Percentiles rank a stretch among this genome's conserved stretches.
phyloP scores from a whole-genome alignment of 306 rosid genomes.

The Prunus campanulata region DNA sequence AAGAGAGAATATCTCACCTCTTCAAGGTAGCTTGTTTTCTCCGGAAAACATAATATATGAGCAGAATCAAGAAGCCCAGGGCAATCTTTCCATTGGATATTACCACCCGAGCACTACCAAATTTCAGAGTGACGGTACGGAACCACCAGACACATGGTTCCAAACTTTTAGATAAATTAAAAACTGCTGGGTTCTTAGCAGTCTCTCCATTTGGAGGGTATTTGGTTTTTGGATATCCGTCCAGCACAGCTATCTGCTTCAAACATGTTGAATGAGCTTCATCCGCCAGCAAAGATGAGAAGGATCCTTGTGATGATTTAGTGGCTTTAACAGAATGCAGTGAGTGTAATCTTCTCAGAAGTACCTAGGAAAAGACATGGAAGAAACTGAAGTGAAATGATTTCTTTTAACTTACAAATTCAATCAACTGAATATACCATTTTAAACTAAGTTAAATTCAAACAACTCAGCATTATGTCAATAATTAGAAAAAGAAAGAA shows the following conservation, averaged over 20 bases:
- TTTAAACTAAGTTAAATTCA: neutral
- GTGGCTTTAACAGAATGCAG: constrained; percentile 51
- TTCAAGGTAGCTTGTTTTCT: constrained; percentile 55
- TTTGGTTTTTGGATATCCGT: constrained; percentile 26
- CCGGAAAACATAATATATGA: constrained; percentile 44
- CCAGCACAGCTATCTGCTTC: constrained; percentile 25
- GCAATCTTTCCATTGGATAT: constrained; percentile 59
- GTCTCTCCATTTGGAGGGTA: constrained; percentile 22
- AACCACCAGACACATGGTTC: constrained; percentile 68
- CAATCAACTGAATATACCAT: neutral
- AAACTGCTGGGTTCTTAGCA: constrained; percentile 36
- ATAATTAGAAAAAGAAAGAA: neutral
- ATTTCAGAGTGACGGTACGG: constrained; percentile 58
- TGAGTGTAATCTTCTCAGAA: constrained; percentile 52
- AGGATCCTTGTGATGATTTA: constrained; percentile 35
- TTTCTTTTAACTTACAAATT: neutral
- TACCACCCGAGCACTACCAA: constrained; percentile 49
- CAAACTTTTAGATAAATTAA: constrained; percentile 48
- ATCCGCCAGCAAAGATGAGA: constrained; percentile 20
- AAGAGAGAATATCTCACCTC: constrained; percentile 41
- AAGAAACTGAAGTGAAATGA: neutral
- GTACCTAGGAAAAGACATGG: constrained; percentile 35
- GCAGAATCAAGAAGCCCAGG: constrained; percentile 56
- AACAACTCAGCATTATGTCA: neutral
- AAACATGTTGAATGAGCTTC: constrained; percentile 27